Conservation (phyloP, 2,329 filamentous ascomycete genomes). For the Fusarium bactridioides region DNA sequence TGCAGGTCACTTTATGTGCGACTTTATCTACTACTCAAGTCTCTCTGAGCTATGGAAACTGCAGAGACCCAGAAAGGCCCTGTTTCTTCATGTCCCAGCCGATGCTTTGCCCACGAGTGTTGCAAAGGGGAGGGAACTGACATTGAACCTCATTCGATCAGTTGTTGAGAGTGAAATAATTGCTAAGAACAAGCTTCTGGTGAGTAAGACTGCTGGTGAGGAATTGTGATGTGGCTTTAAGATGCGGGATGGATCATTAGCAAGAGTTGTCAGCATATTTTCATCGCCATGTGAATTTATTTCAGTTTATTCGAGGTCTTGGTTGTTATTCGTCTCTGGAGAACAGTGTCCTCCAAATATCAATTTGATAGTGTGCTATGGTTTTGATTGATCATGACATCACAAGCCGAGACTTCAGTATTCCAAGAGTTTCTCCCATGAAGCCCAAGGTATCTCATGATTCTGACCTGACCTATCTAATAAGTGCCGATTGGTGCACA, state of each 20-base stretch:
- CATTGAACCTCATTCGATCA: conserved; percentile 63
- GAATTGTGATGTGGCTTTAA: not conserved
- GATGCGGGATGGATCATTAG: not conserved
- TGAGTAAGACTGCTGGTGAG: not conserved
- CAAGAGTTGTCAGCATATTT: not conserved
- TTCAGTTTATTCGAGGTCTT: not conserved
- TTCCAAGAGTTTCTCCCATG: not conserved
- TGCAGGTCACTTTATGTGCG: conserved; percentile 77
- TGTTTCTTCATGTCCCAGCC: conserved; percentile 78
- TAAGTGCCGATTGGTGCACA: not conserved
- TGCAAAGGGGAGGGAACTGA: conserved; percentile 58
- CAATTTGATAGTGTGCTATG: not conserved
- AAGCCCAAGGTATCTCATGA: not conserved
- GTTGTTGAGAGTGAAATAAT: conserved; percentile 61
- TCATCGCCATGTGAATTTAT: not conserved
- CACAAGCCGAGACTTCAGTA: not conserved
- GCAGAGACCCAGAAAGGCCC: conserved; percentile 58
- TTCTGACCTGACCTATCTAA: not conserved
- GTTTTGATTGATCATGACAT: conserved; percentile 10
- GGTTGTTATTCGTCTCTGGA: no score
- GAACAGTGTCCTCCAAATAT: no score
- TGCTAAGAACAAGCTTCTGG: conserved; percentile 21
- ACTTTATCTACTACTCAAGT: conserved; percentile 80
- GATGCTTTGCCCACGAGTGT: conserved; percentile 60
- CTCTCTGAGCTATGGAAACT: conserved; percentile 64